phyloP scores from a whole-genome alignment of 768 basidiomycete genomes.

The Hygrocybe punicea region DNA sequence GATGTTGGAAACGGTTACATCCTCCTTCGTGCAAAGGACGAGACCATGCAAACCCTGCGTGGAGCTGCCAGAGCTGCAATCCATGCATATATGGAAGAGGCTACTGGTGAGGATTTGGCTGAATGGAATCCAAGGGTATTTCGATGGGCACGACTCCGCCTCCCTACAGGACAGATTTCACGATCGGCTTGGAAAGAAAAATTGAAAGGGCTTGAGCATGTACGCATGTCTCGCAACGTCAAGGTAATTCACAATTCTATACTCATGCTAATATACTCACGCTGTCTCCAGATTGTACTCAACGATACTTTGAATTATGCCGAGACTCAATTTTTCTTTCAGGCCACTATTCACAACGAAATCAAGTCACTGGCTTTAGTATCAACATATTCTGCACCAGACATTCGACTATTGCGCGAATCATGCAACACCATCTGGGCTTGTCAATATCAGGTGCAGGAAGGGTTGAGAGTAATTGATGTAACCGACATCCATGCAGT shows the following conservation, averaged over 20 bases:
- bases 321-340: conserved; percentile 20
- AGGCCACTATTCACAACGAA: conserved; percentile 9
- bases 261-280: not conserved
- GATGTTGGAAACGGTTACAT: not conserved
- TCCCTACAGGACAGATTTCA: conserved; percentile 25
- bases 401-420: not conserved
- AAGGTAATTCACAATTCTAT: not conserved
- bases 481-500: conserved; percentile 16
- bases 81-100: conserved; percentile 16
- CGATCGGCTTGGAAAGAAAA: conserved; percentile 20
- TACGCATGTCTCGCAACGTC: not conserved
- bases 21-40: conserved; percentile 1
- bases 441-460: conserved; percentile 10
- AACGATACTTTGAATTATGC: not conserved
- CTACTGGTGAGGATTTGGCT: not conserved
- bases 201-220: not conserved
- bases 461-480: conserved; percentile 3
- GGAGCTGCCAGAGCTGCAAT: not conserved
- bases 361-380: conserved; percentile 8
- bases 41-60: not conserved
- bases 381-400: conserved; percentile 7
- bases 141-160: conserved; percentile 21
- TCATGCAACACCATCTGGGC: conserved; percentile 11
- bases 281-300: not conserved
- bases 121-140: conserved; percentile 15